These are phyloP conservation scores for Trichoderma sp. DNA, from an alignment of 2,329 filamentous ascomycete species.

Conservation along the genomic window DNA sequence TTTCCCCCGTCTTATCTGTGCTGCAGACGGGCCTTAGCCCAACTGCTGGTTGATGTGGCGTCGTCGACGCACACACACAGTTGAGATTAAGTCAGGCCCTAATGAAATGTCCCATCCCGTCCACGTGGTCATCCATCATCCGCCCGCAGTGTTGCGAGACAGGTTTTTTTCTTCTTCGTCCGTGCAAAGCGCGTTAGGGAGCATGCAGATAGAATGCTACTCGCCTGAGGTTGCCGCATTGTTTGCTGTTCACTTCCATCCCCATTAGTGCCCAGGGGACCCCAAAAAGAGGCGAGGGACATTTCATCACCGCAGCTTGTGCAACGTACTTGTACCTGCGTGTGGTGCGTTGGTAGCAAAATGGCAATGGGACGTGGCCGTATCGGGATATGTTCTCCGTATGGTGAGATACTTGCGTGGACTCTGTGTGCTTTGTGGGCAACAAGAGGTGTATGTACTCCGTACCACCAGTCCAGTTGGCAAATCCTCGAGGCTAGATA, in stretches of 20 bases:
- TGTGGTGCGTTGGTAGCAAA: neutral
- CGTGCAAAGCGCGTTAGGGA: neutral
- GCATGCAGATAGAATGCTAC: conserved; percentile 11
- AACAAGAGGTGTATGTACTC: neutral
- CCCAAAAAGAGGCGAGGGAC: conserved; percentile 12
- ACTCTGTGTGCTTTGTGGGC: neutral
- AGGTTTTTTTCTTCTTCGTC: neutral
- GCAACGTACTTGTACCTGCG: neutral
- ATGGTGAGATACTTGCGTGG: neutral
- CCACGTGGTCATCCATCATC: conserved; percentile 18
- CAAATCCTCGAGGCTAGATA: neutral
- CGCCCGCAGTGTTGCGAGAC: conserved; percentile 6
- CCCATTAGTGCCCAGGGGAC: neutral
- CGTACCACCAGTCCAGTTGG: neutral
- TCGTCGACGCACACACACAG: neutral
- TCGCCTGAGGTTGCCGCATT: conserved; percentile 4
- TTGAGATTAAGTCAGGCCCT: conserved; percentile 6
- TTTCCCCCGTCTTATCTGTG: neutral
- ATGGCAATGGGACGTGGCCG: neutral
- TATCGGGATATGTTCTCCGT: neutral
- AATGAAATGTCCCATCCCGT: conserved; percentile 18
- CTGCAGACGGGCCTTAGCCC: neutral
- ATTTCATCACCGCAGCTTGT: conserved; percentile 4
- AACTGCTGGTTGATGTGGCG: conserved; percentile 5
- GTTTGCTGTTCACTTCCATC: conserved; percentile 5